phyloP scores from a whole-genome alignment of 1,284 basidiomycete species.

The Ganoderma boninense region DNA sequence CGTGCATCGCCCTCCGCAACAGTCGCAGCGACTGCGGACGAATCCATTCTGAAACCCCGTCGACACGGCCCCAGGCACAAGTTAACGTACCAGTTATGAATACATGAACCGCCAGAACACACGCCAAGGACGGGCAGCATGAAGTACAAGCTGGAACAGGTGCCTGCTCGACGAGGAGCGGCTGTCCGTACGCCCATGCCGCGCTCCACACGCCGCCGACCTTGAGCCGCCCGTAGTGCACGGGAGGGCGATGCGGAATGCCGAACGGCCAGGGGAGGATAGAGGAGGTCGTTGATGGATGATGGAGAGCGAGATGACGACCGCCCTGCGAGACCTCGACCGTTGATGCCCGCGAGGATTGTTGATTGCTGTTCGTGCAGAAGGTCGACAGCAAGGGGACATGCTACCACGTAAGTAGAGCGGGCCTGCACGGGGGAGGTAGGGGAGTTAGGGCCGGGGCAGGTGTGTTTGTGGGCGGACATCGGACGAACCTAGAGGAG shows the following conservation, averaged over 20 bases:
- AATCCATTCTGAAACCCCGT: neutral
- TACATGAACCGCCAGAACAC: slow-evolving; percentile 89
- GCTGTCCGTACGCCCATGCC: slow-evolving; percentile 85
- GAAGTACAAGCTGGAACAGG: slow-evolving; percentile 94
- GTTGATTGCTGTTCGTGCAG: slow-evolving; percentile 98
- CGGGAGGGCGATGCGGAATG: slow-evolving; percentile 74
- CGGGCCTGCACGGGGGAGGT: slow-evolving; percentile 66
- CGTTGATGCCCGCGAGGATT: slow-evolving; percentile 98
- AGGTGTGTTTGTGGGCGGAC: neutral
- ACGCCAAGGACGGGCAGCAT: slow-evolving; percentile 95
- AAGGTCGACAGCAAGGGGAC: slow-evolving; percentile 95
- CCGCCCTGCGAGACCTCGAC: slow-evolving; percentile 94
- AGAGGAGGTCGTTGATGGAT: slow-evolving; percentile 92
- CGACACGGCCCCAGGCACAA: neutral
- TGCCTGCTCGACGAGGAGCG: slow-evolving; percentile 90
- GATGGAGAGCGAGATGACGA: slow-evolving; percentile 92
- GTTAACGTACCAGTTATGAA: slow-evolving; percentile 86
- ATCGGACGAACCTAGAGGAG: slow-evolving; percentile 80
- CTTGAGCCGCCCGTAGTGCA: slow-evolving; percentile 74
- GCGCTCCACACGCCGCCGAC: slow-evolving; percentile 82
- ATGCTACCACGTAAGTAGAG: slow-evolving; percentile 98
- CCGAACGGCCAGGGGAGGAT: slow-evolving; percentile 85
- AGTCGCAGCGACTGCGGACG: neutral
- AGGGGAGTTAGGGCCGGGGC: slow-evolving; percentile 4
- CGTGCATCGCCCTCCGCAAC: neutral